A percentile compares a stretch with the other conserved stretches of the same genome.
Evolutionary conservation across 192 early-diverging fungal genomes (phyloP).

Genomic region (Gonapodya prolifera): DNA sequence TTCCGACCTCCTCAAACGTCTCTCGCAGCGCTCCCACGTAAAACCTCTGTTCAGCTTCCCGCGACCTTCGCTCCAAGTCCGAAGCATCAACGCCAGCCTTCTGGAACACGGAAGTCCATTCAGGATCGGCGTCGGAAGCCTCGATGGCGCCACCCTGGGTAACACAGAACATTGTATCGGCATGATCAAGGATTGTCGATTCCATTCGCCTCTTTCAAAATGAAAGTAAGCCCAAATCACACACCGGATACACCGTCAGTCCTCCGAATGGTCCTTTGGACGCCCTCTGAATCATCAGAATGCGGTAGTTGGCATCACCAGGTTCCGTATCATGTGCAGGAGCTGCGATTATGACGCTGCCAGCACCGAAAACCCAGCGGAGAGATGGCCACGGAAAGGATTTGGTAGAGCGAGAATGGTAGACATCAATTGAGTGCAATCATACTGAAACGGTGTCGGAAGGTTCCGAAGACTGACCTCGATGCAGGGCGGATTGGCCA

Average conservation of each 20-base stretch:
- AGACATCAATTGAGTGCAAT: too few relatives aligned
- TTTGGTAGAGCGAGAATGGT: too few relatives aligned
- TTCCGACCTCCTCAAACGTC: constrained; percentile 1
- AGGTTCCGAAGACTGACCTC: too few relatives aligned
- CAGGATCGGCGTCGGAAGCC: neutral
- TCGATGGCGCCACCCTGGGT: neutral
- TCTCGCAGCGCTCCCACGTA: neutral
- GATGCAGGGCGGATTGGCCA: too few relatives aligned
- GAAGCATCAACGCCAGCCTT: neutral
- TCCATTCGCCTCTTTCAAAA: too few relatives aligned
- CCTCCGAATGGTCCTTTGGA: neutral
- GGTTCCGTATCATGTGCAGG: neutral
- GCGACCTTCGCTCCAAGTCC: neutral
- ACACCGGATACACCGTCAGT: constrained; percentile 2
- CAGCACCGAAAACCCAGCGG: too few relatives aligned
- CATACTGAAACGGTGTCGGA: too few relatives aligned
- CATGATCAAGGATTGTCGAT: too few relatives aligned
- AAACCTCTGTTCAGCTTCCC: neutral
- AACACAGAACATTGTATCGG: too few relatives aligned
- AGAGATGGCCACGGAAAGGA: too few relatives aligned
- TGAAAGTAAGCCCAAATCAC: neutral
- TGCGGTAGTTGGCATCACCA: neutral
- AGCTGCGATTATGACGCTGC: neutral
- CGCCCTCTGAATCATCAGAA: neutral
- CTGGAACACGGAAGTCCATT: neutral